These are phyloP conservation scores for Gnaphalium uliginosum DNA, from an alignment of 129 eudicot genomes.

Conservation along the genomic window DNA sequence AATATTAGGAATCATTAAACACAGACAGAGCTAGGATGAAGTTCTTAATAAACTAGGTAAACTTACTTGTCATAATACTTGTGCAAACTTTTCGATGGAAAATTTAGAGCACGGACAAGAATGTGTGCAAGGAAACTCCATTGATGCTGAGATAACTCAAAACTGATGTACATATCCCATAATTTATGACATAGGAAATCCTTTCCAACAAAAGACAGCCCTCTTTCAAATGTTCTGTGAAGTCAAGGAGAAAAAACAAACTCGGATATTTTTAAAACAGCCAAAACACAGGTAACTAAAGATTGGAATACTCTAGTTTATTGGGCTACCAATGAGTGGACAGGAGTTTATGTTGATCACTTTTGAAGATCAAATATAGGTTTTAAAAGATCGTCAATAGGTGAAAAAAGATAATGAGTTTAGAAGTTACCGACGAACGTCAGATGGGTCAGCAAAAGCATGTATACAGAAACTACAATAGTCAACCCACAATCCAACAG, in stretches of 20 bases:
- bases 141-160: conserved; percentile 72
- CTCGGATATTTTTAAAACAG: conserved; percentile 1
- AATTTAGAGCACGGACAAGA: conserved; percentile 60
- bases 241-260: background rate
- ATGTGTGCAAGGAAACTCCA: conserved; percentile 71
- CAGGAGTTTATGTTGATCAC: conserved; percentile 1
- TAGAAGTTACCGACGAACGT: conserved; percentile 73
- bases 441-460: conserved; percentile 65
- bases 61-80: conserved; percentile 79
- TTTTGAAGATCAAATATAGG: background rate
- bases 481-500: conserved; percentile 82
- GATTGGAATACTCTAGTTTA: background rate
- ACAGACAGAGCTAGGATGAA: conserved; percentile 10
- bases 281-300: conserved; percentile 1
- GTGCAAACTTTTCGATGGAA: conserved; percentile 82
- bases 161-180: conserved; percentile 83
- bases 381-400: background rate
- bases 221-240: conserved; percentile 71
- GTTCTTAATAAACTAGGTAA: conserved; percentile 18
- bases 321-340: conserved; percentile 14
- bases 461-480: conserved; percentile 70
- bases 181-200: conserved; percentile 74
- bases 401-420: background rate
- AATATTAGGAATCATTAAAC: background rate
- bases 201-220: conserved; percentile 70